Base-by-base conservation (phyloP, 208 protist species). In the Leishmania gerbilli region DNA sequence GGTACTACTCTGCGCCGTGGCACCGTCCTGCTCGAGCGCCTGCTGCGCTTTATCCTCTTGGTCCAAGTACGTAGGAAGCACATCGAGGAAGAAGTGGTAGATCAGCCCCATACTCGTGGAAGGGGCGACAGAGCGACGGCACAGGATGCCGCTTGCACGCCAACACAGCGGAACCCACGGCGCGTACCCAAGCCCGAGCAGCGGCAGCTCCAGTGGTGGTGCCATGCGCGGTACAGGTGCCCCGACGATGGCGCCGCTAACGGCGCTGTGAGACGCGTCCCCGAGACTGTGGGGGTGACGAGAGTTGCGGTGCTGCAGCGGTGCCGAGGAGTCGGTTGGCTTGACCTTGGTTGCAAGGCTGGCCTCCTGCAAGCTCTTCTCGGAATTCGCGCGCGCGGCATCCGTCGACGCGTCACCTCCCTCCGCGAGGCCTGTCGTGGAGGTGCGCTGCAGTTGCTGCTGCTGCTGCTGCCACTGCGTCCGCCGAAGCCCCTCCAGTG, bases 41-140 rank as follows among this genome's bases (percentile, higher is more conserved):
- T 71, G 62, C 34, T 74, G 71, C 42, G 37, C 40, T 31, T 71
- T n/a, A 34, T 87, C 82, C 45, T 84, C 68, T 31, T 84, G 42
- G 49, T 92, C 88, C 40, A 94, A 64, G 45, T 82, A 91, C 34
- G 86, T 82, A n/a, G 91, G 81, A 31, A 95, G 86, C 42, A 92
- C 83, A 42, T 90, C 83, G 53, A 79, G 45, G 68, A 95, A 97
- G 85, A 97, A 97, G 78, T 92, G 87, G 79, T 91, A 92, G 6
- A 91, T 81, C 19, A 97, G 49, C 11, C 76, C 55, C 3, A 89
- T 58, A 15, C 87, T 65, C 17, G 85, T 84, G 13, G 84, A 65
- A 4, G 72, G 75, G 34, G 90, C 71, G 17, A 95, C 74, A 42
- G 84, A 40, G 31, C 88, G 60, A 40, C 90, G 86, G 24, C 86